A percentile compares a stretch with the other conserved stretches of the same genome.
Conservation (phyloP, 2,329 filamentous ascomycete species). For the Alternaria burnsii region DNA sequence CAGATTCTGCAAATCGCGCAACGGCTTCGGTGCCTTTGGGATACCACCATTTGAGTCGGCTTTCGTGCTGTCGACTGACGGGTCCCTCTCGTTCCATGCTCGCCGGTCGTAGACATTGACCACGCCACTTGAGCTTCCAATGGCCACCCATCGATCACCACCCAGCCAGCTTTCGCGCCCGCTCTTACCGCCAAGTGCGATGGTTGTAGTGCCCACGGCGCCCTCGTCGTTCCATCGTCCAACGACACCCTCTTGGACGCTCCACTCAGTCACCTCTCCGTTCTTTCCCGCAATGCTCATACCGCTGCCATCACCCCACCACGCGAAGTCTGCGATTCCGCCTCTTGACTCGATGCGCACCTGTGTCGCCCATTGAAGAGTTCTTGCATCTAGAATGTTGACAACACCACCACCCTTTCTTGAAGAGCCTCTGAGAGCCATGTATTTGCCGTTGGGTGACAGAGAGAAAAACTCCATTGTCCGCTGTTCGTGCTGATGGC, state of each 20-base stretch:
- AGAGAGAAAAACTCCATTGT: constrained; percentile 91
- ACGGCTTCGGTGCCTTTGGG: constrained; percentile 74
- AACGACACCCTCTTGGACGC: constrained; percentile 73
- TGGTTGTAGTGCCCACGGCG: constrained; percentile 81
- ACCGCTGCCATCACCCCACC: constrained; percentile 87
- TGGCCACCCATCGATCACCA: constrained; percentile 85
- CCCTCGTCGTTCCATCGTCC: constrained; percentile 91
- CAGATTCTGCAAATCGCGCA: constrained; percentile 80
- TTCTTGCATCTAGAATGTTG: constrained; percentile 81
- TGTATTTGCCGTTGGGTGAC: constrained; percentile 84
- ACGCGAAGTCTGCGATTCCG: constrained; percentile 88
- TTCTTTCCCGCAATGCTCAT: constrained; percentile 84
- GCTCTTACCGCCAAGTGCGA: constrained; percentile 77
- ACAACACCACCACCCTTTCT: constrained; percentile 88
- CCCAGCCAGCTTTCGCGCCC: constrained; percentile 70
- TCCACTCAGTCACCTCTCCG: constrained; percentile 91
- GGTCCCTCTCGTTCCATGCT: constrained; percentile 61
- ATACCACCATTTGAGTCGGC: constrained; percentile 57
- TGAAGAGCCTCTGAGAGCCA: constrained; percentile 81
- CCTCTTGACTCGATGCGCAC: constrained; percentile 82
- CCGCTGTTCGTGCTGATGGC: constrained; percentile 82
- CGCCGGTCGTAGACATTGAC: constrained; percentile 92
- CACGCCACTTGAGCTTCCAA: constrained; percentile 87
- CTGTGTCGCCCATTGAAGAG: constrained; percentile 87
- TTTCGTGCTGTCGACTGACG: constrained; percentile 15